These are phyloP conservation scores for Venturiaceae sp. DNA, from an alignment of 2,329 filamentous ascomycete species.

Conservation along the genomic window DNA sequence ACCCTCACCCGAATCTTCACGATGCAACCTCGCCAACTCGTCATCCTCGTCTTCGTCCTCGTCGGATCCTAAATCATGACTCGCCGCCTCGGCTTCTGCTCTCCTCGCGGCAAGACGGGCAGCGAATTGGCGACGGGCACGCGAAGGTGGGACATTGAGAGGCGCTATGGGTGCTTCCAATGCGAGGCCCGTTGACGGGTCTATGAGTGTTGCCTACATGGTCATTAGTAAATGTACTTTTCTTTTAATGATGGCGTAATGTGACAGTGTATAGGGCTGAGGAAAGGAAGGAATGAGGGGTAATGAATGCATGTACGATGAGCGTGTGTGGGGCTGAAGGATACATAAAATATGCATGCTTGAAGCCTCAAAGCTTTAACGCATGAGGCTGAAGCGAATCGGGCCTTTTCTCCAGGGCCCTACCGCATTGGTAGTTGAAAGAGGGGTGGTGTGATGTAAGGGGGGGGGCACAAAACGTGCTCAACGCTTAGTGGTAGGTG, in stretches of 20 bases:
- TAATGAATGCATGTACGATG: no score
- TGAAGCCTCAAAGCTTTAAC: neutral
- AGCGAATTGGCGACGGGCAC: constrained; percentile 84
- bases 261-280: neutral
- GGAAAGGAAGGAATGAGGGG: no score
- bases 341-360: no score
- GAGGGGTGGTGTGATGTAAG: neutral
- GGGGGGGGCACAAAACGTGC: neutral
- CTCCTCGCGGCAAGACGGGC: constrained; percentile 56
- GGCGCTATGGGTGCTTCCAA: constrained; percentile 54
- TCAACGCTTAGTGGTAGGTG: neutral
- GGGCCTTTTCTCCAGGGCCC: neutral
- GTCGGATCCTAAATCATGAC: neutral
- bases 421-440: neutral
- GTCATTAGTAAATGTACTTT: constrained; percentile 26
- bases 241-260: neutral
- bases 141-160: constrained; percentile 75
- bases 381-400: neutral
- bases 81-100: constrained; percentile 2
- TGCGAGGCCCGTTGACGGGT: constrained; percentile 28
- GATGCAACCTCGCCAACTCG: neutral
- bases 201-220: constrained; percentile 28
- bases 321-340: neutral
- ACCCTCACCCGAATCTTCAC: neutral
- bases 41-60: constrained; percentile 4